phyloP scores from a whole-genome alignment of 331 rosid species.

The Prunus yedoensis region DNA sequence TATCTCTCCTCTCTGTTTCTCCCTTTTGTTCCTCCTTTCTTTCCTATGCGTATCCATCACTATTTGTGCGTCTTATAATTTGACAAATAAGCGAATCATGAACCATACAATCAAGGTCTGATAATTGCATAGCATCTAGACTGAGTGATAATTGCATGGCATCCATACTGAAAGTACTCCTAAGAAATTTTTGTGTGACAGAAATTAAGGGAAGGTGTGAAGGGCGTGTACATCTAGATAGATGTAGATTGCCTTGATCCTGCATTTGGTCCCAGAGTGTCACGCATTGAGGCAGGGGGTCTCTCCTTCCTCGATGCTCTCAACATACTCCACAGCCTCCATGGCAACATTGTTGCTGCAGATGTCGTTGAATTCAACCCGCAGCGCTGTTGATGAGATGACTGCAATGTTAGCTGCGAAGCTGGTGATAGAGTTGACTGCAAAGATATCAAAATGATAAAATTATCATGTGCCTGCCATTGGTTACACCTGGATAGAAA shows the following conservation, averaged over 20 bases:
- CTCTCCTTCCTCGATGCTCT: constrained; percentile 85
- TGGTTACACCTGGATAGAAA: not conserved
- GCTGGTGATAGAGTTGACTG: constrained; percentile 83
- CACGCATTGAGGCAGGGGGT: too few relatives aligned
- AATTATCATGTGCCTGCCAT: too few relatives aligned
- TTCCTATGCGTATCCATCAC: too few relatives aligned
- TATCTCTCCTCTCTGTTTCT: not conserved
- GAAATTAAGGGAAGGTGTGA: constrained; percentile 92
- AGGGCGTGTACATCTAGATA: constrained; percentile 80
- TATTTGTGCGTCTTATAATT: too few relatives aligned
- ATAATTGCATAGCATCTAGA: too few relatives aligned
- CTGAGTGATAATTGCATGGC: too few relatives aligned
- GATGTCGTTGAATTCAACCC: constrained; percentile 92
- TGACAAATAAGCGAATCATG: too few relatives aligned
- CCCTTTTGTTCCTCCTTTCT: not conserved
- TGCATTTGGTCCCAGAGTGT: too few relatives aligned
- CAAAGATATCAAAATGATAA: constrained; percentile 69
- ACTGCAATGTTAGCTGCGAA: constrained; percentile 98
- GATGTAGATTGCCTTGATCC: constrained; percentile 21
- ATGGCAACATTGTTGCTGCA: constrained; percentile 73
- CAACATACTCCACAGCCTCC: constrained; percentile 77
- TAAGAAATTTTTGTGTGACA: constrained; percentile 21
- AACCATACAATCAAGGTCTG: too few relatives aligned
- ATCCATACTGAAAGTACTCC: too few relatives aligned
- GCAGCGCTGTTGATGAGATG: constrained; percentile 74